Conservation (phyloP, 768 basidiomycete genomes). For the Cubamyces lactineus region DNA sequence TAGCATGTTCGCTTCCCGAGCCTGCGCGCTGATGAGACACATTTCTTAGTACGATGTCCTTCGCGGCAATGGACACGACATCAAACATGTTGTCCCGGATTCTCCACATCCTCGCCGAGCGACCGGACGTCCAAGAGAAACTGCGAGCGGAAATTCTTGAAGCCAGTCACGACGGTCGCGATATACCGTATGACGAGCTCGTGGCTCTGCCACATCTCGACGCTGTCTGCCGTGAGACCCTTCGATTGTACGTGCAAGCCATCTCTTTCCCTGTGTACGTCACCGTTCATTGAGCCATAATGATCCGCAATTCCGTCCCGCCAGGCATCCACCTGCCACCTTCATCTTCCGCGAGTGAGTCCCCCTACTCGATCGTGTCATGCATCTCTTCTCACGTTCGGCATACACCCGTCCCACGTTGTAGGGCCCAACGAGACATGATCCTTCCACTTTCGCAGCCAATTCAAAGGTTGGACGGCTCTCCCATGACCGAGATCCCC, state of each 20-base stretch:
- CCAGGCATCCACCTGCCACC: constrained; percentile 24
- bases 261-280: not conserved
- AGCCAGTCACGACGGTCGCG: constrained; percentile 17
- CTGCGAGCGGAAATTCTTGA: constrained; percentile 24
- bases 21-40: not conserved
- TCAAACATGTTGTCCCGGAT: constrained; percentile 27
- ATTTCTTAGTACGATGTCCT: constrained; percentile 20
- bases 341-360: constrained; percentile 29
- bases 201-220: constrained; percentile 44
- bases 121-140: constrained; percentile 16
- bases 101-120: constrained; percentile 24
- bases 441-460: constrained; percentile 36
- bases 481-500: constrained; percentile 31
- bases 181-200: constrained; percentile 39
- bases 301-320: not conserved
- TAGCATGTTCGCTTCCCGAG: not conserved
- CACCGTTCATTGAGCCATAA: too few relatives aligned
- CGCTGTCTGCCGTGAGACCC: constrained; percentile 38
- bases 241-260: constrained; percentile 32
- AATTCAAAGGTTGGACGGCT: constrained; percentile 26
- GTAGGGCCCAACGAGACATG: constrained; percentile 46
- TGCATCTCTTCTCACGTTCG: not conserved
- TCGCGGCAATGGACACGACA: constrained; percentile 30
- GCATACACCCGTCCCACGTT: constrained; percentile 6
- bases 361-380: not conserved